These are phyloP conservation scores for Gastrolobium villosum DNA, from an alignment of 306 rosid genomes.

Conservation along the genomic window DNA sequence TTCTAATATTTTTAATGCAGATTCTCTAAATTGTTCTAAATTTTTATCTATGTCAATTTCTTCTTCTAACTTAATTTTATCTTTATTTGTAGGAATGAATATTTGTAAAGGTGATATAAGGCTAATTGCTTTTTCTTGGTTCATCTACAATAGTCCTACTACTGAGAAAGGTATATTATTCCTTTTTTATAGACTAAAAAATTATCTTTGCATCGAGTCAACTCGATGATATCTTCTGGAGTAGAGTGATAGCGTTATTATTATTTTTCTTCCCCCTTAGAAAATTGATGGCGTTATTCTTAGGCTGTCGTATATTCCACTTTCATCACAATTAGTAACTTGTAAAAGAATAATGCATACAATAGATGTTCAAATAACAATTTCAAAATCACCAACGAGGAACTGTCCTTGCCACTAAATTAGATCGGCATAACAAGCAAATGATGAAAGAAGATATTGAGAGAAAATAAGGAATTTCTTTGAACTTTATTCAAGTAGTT, in stretches of 20 bases:
- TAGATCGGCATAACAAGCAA: neutral
- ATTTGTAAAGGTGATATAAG: too few species aligned
- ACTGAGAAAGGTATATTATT: too few species aligned
- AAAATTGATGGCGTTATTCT: neutral
- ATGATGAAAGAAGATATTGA: neutral
- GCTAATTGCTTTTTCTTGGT: too few species aligned
- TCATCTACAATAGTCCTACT: too few species aligned
- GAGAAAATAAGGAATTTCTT: constrained; percentile 54
- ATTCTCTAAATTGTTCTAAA: too few species aligned
- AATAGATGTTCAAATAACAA: neutral
- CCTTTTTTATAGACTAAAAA: too few species aligned
- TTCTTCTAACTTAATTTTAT: too few species aligned
- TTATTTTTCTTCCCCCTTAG: neutral
- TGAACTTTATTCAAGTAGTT: constrained; percentile 75
- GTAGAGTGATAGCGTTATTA: neutral
- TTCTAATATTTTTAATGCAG: too few species aligned
- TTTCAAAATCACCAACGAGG: neutral
- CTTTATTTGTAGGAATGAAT: too few species aligned
- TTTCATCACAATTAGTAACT: neutral
- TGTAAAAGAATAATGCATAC: neutral
- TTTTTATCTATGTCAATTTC: too few species aligned
- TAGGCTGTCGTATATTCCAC: neutral
- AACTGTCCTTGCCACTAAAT: neutral
- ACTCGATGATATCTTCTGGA: neutral
- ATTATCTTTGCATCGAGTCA: neutral